Evolutionary conservation across 371 early-diverging fungal species (phyloP), one percentile per base, ranked within the genome.

Genomic region (Fennellomyces sp.): DNA sequence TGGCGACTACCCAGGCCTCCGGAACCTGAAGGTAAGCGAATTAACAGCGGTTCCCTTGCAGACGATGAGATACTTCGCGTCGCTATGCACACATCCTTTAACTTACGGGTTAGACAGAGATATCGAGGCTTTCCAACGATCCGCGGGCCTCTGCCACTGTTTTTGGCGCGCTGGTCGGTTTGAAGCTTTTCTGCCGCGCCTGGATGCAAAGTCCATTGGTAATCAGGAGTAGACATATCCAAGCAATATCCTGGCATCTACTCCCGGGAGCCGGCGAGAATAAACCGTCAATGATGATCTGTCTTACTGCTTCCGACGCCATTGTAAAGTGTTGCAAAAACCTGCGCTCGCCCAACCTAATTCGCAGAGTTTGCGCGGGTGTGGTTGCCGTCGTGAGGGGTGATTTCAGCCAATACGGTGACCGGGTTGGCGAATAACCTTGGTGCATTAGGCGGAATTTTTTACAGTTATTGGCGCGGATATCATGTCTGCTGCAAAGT

Each of bases 61-160:
- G 7, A 10, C 11, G 5, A 10, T 8, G n/a, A 21, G 13, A 11
- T 12, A 19, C 13, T 5, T 21, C 5, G 12, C 12, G 12, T 2
- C 13, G 10, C 0, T 48, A 15, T 41, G 15, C 6, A 15, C n/a
- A n/a, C 36, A 12, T 25, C 30, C 25, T n/a, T n/a, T n/a, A n/a
- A n/a, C 61, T 64, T 75, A 75, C 81, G 77, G 12, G 81, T 75
- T 19, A 80, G 38, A 42, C 81, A 80, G 13, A 80, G 60, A 53
- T 77, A 80, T 51, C 81, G 68, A 27, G 81, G 78, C 42, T 75
- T 80, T 41, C 81, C 81, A 52, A 72, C 73, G 27, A 77, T 73
- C 26, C 73, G 69, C 30, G 66, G 54, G 31, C 47, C 33, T 21
- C 21, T 57, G 12, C 58, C 61, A 19, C 61, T 52, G 21, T 56